phyloP scores from a whole-genome alignment of 2,329 filamentous ascomycete genomes.

The Xenosphaeropsis pyriputrescens region DNA sequence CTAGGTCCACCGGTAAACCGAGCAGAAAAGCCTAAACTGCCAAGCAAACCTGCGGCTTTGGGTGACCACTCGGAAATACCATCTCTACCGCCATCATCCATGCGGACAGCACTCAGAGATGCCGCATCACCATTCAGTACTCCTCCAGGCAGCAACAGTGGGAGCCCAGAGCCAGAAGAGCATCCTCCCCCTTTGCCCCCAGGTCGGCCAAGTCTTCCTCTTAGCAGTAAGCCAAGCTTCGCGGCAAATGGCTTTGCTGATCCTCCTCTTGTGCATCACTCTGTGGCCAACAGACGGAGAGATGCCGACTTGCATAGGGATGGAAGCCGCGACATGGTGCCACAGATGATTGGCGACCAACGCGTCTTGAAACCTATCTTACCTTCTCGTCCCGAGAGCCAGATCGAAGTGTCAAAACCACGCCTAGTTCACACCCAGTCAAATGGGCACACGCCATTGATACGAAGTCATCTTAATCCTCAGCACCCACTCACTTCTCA shows the following conservation, averaged over 20 bases:
- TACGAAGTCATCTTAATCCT: no score
- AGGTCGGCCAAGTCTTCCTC: conserved; percentile 32
- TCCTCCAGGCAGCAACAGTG: conserved; percentile 56
- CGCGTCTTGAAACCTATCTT: conserved; percentile 24
- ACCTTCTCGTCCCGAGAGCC: conserved; percentile 27
- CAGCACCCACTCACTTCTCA: no score
- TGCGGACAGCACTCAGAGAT: conserved; percentile 4
- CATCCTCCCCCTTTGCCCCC: conserved; percentile 34
- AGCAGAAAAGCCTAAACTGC: conserved; percentile 60
- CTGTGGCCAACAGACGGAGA: conserved; percentile 26
- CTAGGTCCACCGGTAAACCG: conserved; percentile 44
- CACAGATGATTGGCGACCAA: conserved; percentile 26
- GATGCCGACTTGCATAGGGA: conserved; percentile 26
- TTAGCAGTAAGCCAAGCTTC: conserved; percentile 20
- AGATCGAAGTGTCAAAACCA: no score
- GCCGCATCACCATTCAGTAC: conserved; percentile 70
- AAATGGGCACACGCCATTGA: conserved; percentile 1
- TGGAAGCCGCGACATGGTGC: conserved; percentile 21
- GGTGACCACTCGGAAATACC: conserved; percentile 18
- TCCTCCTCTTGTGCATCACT: conserved; percentile 36
- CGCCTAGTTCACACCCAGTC: conserved; percentile 2
- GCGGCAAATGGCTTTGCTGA: conserved; percentile 24
- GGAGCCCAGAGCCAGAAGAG: conserved; percentile 36
- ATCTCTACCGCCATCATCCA: conserved; percentile 8
- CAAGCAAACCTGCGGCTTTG: conserved; percentile 13